Evolutionary conservation across 306 rosid genomes (phyloP).

Genomic region (Albizia julibrissin): DNA sequence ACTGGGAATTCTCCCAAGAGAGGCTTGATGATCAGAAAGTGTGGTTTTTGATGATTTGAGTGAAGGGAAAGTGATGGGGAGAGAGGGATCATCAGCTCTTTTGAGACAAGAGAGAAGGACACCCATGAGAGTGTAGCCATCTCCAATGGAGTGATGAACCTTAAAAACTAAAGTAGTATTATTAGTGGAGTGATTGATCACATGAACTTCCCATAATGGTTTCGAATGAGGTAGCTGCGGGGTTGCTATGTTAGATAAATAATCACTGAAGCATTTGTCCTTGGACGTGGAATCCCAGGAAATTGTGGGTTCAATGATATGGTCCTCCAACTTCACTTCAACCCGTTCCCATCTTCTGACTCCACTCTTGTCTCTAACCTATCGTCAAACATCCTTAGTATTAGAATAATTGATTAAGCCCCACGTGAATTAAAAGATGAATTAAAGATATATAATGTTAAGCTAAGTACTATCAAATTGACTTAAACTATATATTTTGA

Average conservation of each 20-base stretch:
- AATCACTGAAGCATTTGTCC: background rate
- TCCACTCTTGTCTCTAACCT: background rate
- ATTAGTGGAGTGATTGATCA: background rate
- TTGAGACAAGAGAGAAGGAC: conserved; percentile 14
- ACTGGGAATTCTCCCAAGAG: background rate
- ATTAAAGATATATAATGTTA: no score
- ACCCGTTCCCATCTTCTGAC: conserved; percentile 1
- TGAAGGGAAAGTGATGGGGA: background rate
- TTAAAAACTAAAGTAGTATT: background rate
- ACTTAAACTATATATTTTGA: no score
- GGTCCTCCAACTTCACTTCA: conserved; percentile 9
- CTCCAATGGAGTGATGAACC: conserved; percentile 2
- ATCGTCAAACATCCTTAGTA: background rate
- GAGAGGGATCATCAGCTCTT: conserved; percentile 11
- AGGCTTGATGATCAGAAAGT: background rate
- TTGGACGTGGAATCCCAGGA: background rate
- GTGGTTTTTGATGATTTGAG: background rate
- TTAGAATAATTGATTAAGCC: no score
- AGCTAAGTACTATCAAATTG: no score
- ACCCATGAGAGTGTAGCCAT: conserved; percentile 9
- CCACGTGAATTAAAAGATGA: no score
- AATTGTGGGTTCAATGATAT: background rate
- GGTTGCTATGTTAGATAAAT: background rate
- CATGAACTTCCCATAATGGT: conserved; percentile 20
- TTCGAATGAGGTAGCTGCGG: background rate